These are phyloP conservation scores for Penicillium polonicum DNA, from an alignment of 2,329 filamentous ascomycete species.

Conservation along the genomic window DNA sequence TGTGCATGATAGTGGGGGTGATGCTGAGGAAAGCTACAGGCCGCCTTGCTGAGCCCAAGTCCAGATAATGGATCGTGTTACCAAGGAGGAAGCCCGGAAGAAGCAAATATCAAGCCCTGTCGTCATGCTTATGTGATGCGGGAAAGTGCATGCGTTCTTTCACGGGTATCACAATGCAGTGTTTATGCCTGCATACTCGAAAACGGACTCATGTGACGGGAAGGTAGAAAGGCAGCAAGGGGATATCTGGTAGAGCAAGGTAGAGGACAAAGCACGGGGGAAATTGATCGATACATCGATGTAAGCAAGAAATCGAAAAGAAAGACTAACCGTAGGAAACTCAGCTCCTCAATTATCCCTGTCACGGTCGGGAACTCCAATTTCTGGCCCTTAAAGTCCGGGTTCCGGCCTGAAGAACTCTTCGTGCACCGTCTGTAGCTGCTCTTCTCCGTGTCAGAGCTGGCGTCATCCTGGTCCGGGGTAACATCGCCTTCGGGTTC, in stretches of 20 bases:
- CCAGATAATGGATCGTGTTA: not conserved
- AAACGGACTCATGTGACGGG: not conserved
- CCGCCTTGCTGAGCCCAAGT: not conserved
- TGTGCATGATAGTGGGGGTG: not conserved
- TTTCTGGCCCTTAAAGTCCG: conserved; percentile 62
- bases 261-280: not conserved
- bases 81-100: not conserved
- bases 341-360: conserved; percentile 66
- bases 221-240: conserved; percentile 2
- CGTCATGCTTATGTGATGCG: not conserved
- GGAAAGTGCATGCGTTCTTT: not conserved
- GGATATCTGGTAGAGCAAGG: not conserved
- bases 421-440: conserved; percentile 61
- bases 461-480: conserved; percentile 49
- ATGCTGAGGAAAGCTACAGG: not conserved
- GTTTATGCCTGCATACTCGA: not conserved
- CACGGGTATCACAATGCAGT: conserved; percentile 9
- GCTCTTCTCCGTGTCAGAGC: conserved; percentile 40
- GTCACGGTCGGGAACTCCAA: conserved; percentile 58
- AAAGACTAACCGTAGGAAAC: conserved; percentile 66
- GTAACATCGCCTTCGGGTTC: conserved; percentile 53
- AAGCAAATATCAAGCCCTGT: not conserved
- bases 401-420: conserved; percentile 58
- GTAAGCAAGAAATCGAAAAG: not conserved
- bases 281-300: not conserved